Conservation (phyloP, 306 rosid genomes). For the Ziziphus jujuba region DNA sequence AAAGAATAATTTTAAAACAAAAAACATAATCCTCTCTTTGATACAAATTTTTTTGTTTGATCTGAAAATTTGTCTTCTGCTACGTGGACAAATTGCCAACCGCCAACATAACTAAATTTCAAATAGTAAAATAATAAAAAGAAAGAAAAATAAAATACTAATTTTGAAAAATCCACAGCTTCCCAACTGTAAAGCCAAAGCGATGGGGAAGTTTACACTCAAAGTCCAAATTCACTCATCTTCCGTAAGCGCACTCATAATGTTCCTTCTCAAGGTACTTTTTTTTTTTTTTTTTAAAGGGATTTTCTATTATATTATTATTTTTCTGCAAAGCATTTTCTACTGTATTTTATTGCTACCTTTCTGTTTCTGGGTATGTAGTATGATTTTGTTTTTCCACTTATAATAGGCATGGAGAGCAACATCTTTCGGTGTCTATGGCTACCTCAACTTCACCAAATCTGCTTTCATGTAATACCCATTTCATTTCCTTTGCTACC, state of each 20-base stretch:
- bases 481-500: not conserved
- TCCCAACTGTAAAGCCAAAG: not conserved
- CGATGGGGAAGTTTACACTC: not conserved
- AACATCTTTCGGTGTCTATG: slow-evolving; percentile 69
- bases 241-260: slow-evolving; percentile 29
- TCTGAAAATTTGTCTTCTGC: too few relatives aligned
- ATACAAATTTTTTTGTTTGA: too few relatives aligned
- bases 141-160: too few relatives aligned
- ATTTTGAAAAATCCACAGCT: too few relatives aligned
- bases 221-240: slow-evolving; percentile 35
- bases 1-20: too few relatives aligned
- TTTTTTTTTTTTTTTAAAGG: too few relatives aligned
- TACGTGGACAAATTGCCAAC: too few relatives aligned
- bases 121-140: too few relatives aligned
- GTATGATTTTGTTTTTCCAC: not conserved
- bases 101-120: too few relatives aligned
- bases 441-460: slow-evolving; percentile 88
- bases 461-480: slow-evolving; percentile 65
- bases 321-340: too few relatives aligned
- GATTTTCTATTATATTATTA: not conserved
- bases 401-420: slow-evolving; percentile 80
- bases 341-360: not conserved
- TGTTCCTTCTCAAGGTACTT: slow-evolving; percentile 74
- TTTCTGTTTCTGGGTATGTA: not conserved
- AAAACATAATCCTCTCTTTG: too few relatives aligned